These are phyloP conservation scores for Ceriops decandra DNA, from an alignment of 345 rosid species.

Conservation along the genomic window DNA sequence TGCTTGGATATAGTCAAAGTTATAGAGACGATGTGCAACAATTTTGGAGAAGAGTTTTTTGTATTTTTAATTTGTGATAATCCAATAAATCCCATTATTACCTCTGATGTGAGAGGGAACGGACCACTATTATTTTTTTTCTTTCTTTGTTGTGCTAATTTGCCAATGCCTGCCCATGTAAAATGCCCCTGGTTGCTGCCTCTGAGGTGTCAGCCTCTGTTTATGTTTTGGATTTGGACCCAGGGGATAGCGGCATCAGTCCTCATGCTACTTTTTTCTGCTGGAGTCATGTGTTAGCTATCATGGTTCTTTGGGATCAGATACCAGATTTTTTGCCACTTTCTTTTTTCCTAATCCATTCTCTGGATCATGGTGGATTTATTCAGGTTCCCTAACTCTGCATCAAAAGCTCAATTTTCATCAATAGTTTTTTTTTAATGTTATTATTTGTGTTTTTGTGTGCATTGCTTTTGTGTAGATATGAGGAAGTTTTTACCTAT, in stretches of 20 bases:
- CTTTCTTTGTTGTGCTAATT: slow-evolving; percentile 7
- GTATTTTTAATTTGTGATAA: slow-evolving; percentile 5
- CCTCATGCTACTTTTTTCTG: slow-evolving; percentile 8
- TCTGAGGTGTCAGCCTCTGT: slow-evolving; percentile 5
- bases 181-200: slow-evolving; percentile 9
- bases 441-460: not conserved
- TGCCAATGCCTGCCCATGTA: not conserved
- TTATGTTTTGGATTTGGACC: not conserved
- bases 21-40: slow-evolving; percentile 7
- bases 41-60: slow-evolving; percentile 8
- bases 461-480: not conserved
- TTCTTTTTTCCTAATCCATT: not conserved
- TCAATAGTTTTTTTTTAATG: not conserved
- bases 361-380: not conserved
- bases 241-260: slow-evolving; percentile 10
- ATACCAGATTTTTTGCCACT: slow-evolving; percentile 7
- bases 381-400: not conserved
- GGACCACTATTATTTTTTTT: not conserved
- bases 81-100: slow-evolving; percentile 12
- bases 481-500: not conserved
- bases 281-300: slow-evolving; percentile 3
- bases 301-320: not conserved
- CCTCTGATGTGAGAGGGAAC: slow-evolving; percentile 12
- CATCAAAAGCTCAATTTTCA: not conserved
- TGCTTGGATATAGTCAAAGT: slow-evolving; percentile 31